Base-by-base conservation (phyloP, 2,329 filamentous ascomycete genomes). In the Diaporthe helianthi region DNA sequence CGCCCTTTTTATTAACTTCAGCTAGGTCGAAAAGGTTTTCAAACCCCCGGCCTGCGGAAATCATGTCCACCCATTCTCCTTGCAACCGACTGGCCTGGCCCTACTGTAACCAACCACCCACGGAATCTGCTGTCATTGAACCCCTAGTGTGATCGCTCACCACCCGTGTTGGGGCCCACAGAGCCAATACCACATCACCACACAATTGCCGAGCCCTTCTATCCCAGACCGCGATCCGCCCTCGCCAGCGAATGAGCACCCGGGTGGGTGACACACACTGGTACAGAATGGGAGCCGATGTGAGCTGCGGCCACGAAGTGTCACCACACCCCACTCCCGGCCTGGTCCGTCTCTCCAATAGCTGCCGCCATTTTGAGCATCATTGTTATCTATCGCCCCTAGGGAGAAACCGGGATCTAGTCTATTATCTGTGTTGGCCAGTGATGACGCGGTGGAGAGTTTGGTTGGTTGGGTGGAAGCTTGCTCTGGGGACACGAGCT, bases 321-420 rank as follows among this genome's bases (percentile, higher is more conserved):
- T 29, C 4, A 49, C 58, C 41, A 13, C 36, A 6, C 26, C 41
- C 51, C 51, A 33, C 51, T n/a, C 4, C 29, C n/a, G 44, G 9
- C n/a, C 9, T 22, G 44, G n/a, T 22, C n/a, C 19, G 7, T 63
- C 58, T 26, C 13, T 38, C 44, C 58, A 63, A 63, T 63, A 63
- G 41, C 44, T 29, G 44, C 5, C n/a, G n/a, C 58, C 29, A 13
- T 19, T 24, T 15, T 36, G 58, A 63, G 58, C 58, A 41, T 49
- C 58, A 63, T 19, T 33, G 36, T 49, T 29, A 33, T n/a, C n/a
- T n/a, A n/a, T n/a, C n/a, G n/a, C n/a, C 44, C 29, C 10, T 24
- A 36, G 58, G 44, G 19, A 63, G 58, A 36, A 63, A 63, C 29
- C 44, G 41, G 58, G 44, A 24, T n/a, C n/a, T n/a, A n/a, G n/a